Conservation (phyloP, 108 stramenopile species). For the Fistulifera solaris region DNA sequence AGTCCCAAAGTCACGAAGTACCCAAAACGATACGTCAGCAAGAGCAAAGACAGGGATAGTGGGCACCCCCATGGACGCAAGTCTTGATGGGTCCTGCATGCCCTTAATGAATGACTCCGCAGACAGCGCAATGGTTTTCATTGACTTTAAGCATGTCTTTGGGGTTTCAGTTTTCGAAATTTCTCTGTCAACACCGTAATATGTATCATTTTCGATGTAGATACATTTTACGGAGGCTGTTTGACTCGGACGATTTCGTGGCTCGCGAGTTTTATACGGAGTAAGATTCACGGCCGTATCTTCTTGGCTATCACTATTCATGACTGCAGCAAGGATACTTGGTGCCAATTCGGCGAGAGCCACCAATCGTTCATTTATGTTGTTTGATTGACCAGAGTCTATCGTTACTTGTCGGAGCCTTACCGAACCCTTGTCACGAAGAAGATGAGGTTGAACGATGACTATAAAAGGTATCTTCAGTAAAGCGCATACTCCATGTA, state of each 20-base stretch:
- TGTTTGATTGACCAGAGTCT: slow-evolving; percentile 13
- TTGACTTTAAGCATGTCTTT: slow-evolving; percentile 23
- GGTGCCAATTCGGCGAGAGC: slow-evolving; percentile 34
- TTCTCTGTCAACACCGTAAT: slow-evolving; percentile 28
- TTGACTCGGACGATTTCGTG: slow-evolving; percentile 3
- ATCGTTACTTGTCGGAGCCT: slow-evolving; percentile 42
- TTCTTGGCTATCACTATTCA: not conserved
- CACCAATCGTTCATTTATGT: slow-evolving; percentile 38
- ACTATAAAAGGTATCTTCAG: slow-evolving; percentile 71
- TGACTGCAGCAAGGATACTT: slow-evolving; percentile 27
- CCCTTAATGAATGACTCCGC: slow-evolving; percentile 21
- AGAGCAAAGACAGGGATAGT: slow-evolving; percentile 36
- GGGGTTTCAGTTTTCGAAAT: slow-evolving; percentile 25
- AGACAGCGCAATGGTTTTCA: slow-evolving; percentile 21
- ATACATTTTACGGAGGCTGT: slow-evolving; percentile 44
- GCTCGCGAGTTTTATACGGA: slow-evolving; percentile 1
- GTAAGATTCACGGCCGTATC: slow-evolving; percentile 7
- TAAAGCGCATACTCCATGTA: slow-evolving; percentile 63
- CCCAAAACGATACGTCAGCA: slow-evolving; percentile 34
- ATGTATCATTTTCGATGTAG: slow-evolving; percentile 61
- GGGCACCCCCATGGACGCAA: slow-evolving; percentile 1
- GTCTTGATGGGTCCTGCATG: slow-evolving; percentile 2
- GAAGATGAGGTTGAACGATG: slow-evolving; percentile 61
- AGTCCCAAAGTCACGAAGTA: slow-evolving; percentile 43
- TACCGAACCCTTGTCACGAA: slow-evolving; percentile 55